These are phyloP conservation scores for Cytidiella melzeri DNA, from an alignment of 768 basidiomycete genomes.

Conservation along the genomic window DNA sequence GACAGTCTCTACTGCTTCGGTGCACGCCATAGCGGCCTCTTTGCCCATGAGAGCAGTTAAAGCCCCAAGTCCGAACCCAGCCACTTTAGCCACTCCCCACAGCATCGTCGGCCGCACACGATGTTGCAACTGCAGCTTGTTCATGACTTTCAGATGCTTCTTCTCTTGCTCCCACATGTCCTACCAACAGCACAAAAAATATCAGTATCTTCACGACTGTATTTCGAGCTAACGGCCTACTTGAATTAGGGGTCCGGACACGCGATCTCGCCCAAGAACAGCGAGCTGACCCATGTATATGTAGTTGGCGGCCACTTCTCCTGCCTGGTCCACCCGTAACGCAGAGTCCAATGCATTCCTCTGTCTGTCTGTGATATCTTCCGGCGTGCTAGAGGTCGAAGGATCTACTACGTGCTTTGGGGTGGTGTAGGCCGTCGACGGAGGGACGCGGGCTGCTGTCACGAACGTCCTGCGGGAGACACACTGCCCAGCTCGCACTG, in stretches of 20 bases:
- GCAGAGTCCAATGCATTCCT: slow-evolving; percentile 52
- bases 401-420: slow-evolving; percentile 28
- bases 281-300: slow-evolving; percentile 88
- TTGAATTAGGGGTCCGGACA: slow-evolving; percentile 63
- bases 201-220: neutral
- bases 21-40: slow-evolving; percentile 97
- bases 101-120: slow-evolving; percentile 77
- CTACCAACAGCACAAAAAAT: slow-evolving; percentile 38
- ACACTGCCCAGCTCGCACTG: neutral
- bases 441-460: slow-evolving; percentile 7
- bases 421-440: slow-evolving; percentile 48
- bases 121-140: slow-evolving; percentile 80
- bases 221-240: slow-evolving; percentile 47
- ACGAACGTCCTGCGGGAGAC: neutral
- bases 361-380: slow-evolving; percentile 42
- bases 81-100: slow-evolving; percentile 78
- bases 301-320: slow-evolving; percentile 93
- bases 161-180: slow-evolving; percentile 98
- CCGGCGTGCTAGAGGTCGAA: slow-evolving; percentile 50
- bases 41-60: slow-evolving; percentile 83
- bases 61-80: slow-evolving; percentile 83
- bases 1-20: slow-evolving; percentile 95
- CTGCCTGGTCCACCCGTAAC: slow-evolving; percentile 90
- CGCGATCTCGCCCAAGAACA: slow-evolving; percentile 56
- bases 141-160: slow-evolving; percentile 83